These are phyloP conservation scores for Rhodocollybia butyracea DNA, from an alignment of 768 basidiomycete genomes.

Conservation along the genomic window DNA sequence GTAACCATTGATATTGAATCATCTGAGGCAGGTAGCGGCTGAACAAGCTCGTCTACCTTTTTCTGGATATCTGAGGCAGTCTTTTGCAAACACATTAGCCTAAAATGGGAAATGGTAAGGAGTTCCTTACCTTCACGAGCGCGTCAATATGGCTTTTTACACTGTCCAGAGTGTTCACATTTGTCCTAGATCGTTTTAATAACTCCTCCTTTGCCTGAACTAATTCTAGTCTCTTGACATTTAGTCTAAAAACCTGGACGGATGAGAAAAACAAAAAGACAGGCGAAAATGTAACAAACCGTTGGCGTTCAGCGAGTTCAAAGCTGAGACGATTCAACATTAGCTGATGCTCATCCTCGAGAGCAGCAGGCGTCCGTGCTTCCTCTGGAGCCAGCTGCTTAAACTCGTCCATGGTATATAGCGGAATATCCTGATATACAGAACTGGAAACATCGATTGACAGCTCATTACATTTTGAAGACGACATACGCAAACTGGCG, in stretches of 20 bases:
- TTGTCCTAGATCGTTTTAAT: conserved; percentile 75
- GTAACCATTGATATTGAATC: background rate
- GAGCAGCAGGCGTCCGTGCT: conserved; percentile 55
- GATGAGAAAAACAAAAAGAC: conserved; percentile 12
- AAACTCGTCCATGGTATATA: conserved; percentile 72
- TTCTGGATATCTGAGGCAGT: conserved; percentile 70
- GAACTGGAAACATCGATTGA: conserved; percentile 44
- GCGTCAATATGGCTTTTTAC: conserved; percentile 77
- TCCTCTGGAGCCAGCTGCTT: conserved; percentile 64
- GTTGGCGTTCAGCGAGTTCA: conserved; percentile 83
- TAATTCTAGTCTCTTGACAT: conserved; percentile 68
- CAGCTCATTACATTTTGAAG: background rate
- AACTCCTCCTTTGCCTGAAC: conserved; percentile 71
- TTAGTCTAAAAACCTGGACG: conserved; percentile 47
- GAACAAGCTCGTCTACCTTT: conserved; percentile 68
- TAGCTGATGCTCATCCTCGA: conserved; percentile 73
- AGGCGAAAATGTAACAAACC: conserved; percentile 42
- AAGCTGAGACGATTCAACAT: conserved; percentile 88
- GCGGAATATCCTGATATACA: conserved; percentile 82
- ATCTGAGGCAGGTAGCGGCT: conserved; percentile 32
- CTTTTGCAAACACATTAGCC: conserved; percentile 30
- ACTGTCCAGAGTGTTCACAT: conserved; percentile 67
- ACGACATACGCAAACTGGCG: conserved; percentile 81
- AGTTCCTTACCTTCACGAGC: conserved; percentile 59
- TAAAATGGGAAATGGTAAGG: conserved; percentile 8